Percentiles rank a stretch among this genome's conserved stretches.
Conservation (phyloP, 768 basidiomycete genomes). For the Boletus patriciae region DNA sequence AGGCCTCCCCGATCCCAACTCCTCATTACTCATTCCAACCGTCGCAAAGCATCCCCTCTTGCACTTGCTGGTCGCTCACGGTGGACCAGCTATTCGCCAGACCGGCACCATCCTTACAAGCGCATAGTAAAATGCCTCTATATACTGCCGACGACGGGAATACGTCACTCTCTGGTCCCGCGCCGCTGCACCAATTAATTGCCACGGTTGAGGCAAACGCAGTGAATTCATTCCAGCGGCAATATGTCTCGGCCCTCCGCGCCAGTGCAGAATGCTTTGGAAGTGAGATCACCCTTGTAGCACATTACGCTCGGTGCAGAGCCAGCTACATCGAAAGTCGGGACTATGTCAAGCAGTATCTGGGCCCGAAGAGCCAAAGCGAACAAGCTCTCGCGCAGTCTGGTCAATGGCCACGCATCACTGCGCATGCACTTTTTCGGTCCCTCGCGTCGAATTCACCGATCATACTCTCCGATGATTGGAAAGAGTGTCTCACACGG, state of each 20-base stretch:
- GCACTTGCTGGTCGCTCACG: too few species aligned
- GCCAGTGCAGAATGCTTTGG: constrained; percentile 11
- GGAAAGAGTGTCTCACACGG: too few species aligned
- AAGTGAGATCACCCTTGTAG: background rate
- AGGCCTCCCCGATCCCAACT: background rate
- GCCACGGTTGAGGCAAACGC: background rate
- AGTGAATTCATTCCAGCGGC: constrained; percentile 11
- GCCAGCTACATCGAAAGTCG: background rate
- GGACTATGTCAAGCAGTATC: background rate
- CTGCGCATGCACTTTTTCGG: constrained; percentile 30
- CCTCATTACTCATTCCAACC: constrained; percentile 9
- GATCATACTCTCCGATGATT: too few species aligned
- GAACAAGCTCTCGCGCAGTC: constrained; percentile 22
- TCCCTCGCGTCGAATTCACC: constrained; percentile 29
- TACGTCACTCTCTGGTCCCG: too few species aligned
- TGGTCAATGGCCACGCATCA: constrained; percentile 41
- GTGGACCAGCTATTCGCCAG: background rate
- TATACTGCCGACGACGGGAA: too few species aligned
- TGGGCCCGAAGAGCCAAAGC: constrained; percentile 14
- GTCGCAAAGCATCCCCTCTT: background rate
- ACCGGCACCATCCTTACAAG: background rate
- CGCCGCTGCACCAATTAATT: too few species aligned
- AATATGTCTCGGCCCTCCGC: constrained; percentile 10
- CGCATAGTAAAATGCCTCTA: background rate
- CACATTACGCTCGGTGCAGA: constrained; percentile 11